Percentiles rank a stretch among this genome's conserved stretches.
Conservation (phyloP, 441 rosid species). For the Metrosideros polymorpha region DNA sequence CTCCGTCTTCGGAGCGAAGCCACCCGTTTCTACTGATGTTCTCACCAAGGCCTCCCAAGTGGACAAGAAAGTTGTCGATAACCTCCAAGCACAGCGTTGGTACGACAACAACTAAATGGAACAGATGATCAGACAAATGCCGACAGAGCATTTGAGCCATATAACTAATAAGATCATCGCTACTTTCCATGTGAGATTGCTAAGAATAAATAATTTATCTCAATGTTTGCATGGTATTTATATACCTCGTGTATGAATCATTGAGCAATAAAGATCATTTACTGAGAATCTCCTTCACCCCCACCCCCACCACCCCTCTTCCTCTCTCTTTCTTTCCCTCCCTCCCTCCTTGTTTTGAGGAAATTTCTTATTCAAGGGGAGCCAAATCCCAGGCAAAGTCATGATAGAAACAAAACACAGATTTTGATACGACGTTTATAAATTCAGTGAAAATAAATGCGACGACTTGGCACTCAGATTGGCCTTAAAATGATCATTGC, state of each 20-base stretch:
- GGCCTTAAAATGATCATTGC: too few relatives aligned
- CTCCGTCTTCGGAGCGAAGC: neutral
- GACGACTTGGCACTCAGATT: too few relatives aligned
- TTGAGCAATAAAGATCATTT: too few relatives aligned
- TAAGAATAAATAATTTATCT: neutral
- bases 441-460: too few relatives aligned
- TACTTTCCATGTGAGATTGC: neutral
- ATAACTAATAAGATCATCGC: neutral
- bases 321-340: neutral
- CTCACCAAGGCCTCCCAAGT: neutral
- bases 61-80: too few relatives aligned
- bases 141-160: neutral
- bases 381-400: neutral
- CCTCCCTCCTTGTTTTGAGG: neutral
- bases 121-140: neutral
- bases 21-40: neutral
- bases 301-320: too few relatives aligned
- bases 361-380: neutral
- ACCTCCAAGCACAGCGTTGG: too few relatives aligned
- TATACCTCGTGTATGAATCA: neutral
- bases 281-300: too few relatives aligned
- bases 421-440: too few relatives aligned
- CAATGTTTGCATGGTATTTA: neutral
- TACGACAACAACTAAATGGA: neutral
- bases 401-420: too few relatives aligned